Base-by-base conservation (phyloP, 176 grass and related monocot genomes). In the Triticum monococcum region DNA sequence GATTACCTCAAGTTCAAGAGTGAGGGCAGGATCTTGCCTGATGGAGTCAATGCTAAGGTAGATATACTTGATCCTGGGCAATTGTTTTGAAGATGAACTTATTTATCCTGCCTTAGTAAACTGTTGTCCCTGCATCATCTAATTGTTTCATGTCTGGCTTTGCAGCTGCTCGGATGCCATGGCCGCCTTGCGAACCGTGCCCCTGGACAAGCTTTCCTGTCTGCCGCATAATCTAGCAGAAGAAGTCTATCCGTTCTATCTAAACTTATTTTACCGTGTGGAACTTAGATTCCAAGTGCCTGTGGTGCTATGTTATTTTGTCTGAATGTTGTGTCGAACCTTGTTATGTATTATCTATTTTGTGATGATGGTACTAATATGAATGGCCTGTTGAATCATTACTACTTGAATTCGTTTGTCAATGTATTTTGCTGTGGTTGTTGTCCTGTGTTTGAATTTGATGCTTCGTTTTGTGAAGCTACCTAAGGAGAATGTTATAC, bases 21-120 rank as follows among this genome's bases (percentile, higher is more conserved):
- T 9, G 90, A 94, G 80, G 91, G 91, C 32, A 94, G 88, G 81
- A 82, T 97, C 5, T 1, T 83, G n/a, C 31, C 87, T 66, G 92
- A 97, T 78, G 95, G 90, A 80, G 92, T 94, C 77, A 94, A 97
- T 8, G 89, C 95, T 0, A 94, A 97, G 92, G 90, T 97, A 83
- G 43, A 20, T 64, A 64, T 25, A 11, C 26, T 41, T 20, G 0
- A n/a, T 9, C 4, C 8, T 32, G 2, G 4, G 1, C 46, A 77
- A 77, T 36, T 65, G 36, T 38, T 56, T 13, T 13, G 3, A 69
- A 7, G 12, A 46, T 4, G 10, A 4, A 13, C 11, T 46, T 12
- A 3, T 46, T 46, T 46, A 11, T 11, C 10, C 43, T 46, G 10
- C 43, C 43, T 12, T 46, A 0, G 12, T 12, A 46, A 46, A 11